These are phyloP conservation scores for Oryza meyeriana DNA, from an alignment of 176 grass and related monocot genomes.

Conservation along the genomic window DNA sequence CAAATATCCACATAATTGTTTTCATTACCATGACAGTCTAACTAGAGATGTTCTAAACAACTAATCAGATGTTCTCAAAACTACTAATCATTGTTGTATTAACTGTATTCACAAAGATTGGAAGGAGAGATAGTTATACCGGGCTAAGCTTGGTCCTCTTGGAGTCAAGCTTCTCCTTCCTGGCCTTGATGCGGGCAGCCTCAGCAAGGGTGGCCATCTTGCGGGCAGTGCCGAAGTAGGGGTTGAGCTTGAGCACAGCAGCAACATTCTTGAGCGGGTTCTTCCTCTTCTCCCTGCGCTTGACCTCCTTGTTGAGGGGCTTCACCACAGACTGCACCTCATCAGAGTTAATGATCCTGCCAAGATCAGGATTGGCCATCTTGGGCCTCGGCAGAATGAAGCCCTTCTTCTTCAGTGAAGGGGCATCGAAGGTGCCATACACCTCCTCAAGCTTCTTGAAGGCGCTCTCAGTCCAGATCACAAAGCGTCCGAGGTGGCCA, in stretches of 20 bases:
- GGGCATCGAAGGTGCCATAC: slow-evolving; percentile 62
- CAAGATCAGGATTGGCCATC: slow-evolving; percentile 73
- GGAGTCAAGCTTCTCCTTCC: slow-evolving; percentile 65
- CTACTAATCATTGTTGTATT: background rate
- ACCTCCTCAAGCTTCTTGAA: slow-evolving; percentile 86
- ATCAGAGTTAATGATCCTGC: slow-evolving; percentile 81
- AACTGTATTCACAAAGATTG: background rate
- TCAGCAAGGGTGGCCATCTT: slow-evolving; percentile 81
- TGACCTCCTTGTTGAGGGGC: slow-evolving; percentile 70
- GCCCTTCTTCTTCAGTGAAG: slow-evolving; percentile 77
- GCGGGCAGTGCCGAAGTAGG: slow-evolving; percentile 61
- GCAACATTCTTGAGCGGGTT: slow-evolving; percentile 75
- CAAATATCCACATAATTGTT: background rate
- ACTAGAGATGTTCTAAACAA: background rate
- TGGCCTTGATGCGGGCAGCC: slow-evolving; percentile 63
- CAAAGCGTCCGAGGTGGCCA: slow-evolving; percentile 73
- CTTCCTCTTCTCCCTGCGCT: slow-evolving; percentile 62
- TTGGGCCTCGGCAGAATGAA: slow-evolving; percentile 74
- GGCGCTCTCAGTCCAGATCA: slow-evolving; percentile 87
- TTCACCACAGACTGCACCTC: slow-evolving; percentile 80
- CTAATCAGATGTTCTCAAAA: background rate
- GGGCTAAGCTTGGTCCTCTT: slow-evolving; percentile 51
- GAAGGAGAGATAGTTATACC: slow-evolving; percentile 6
- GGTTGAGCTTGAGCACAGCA: slow-evolving; percentile 75
- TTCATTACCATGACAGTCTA: background rate